Percentiles rank a stretch among this genome's conserved stretches.
phyloP scores from a whole-genome alignment of 495 filamentous ascomycete species.

The Penicillium ochrochloron region DNA sequence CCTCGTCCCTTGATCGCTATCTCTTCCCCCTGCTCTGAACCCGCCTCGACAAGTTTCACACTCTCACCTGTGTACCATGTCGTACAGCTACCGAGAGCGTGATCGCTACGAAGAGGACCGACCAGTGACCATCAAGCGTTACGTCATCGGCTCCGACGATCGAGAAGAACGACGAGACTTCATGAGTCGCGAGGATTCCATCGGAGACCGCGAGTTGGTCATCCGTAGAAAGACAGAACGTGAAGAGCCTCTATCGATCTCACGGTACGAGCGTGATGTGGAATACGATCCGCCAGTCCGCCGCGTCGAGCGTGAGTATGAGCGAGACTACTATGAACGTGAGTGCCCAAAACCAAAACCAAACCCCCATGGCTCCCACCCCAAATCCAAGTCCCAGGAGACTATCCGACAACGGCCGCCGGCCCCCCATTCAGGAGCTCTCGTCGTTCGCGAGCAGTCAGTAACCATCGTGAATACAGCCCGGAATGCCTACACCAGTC shows the following conservation, averaged over 20 bases:
- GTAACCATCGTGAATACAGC: constrained; percentile 74
- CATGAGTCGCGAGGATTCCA: constrained; percentile 43
- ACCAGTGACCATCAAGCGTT: constrained; percentile 53
- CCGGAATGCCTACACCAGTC: constrained; percentile 66
- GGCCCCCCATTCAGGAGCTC: constrained; percentile 52
- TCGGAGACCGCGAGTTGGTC: constrained; percentile 52
- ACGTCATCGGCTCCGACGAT: constrained; percentile 52
- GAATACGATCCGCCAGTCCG: constrained; percentile 45
- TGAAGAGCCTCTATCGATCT: constrained; percentile 44
- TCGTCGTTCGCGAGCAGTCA: constrained; percentile 74
- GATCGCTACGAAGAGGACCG: constrained; percentile 54
- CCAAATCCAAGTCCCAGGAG: constrained; percentile 69
- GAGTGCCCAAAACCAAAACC: constrained; percentile 46
- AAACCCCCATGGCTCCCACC: constrained; percentile 59
- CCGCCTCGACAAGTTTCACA: background rate
- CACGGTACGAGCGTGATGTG: constrained; percentile 51
- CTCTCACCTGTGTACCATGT: constrained; percentile 39
- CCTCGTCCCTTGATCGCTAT: constrained; percentile 14
- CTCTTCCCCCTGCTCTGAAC: constrained; percentile 7
- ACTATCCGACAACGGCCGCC: constrained; percentile 61
- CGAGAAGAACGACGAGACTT: constrained; percentile 48
- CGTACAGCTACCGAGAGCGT: constrained; percentile 49
- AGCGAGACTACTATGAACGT: constrained; percentile 63
- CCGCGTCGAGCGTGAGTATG: constrained; percentile 46
- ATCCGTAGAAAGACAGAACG: constrained; percentile 53